phyloP scores from a whole-genome alignment of 139 green algal genomes.

The Chlamydomonas schloesseri region DNA sequence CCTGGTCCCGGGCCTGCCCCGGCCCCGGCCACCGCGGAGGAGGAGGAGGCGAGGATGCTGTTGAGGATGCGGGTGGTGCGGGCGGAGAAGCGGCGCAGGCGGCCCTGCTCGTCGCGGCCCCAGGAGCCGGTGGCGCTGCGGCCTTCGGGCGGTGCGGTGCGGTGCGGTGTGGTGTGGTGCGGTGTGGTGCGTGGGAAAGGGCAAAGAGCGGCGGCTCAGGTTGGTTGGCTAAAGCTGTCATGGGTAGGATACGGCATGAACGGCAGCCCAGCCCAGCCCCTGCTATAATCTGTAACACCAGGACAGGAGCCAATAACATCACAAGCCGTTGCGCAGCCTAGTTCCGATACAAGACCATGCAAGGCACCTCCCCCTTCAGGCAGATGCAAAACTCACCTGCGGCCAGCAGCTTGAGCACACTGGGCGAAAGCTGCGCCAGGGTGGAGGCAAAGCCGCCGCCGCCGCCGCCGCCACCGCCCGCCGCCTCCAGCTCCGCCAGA shows the following conservation, averaged over 20 bases:
- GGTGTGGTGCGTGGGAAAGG: too few species aligned
- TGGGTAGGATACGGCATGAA: too few species aligned
- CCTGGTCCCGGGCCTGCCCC: background rate
- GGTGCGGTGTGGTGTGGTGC: background rate
- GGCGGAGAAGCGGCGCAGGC: slow-evolving; percentile 34
- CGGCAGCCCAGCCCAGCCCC: too few species aligned
- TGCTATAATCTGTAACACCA: too few species aligned
- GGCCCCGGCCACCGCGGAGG: background rate
- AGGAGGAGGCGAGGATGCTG: slow-evolving; percentile 6
- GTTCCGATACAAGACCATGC: too few species aligned
- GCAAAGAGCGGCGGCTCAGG: too few species aligned
- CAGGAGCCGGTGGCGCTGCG: slow-evolving; percentile 1
- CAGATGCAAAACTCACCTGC: too few species aligned
- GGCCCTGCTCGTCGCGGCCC: slow-evolving; percentile 33
- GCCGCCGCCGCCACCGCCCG: background rate
- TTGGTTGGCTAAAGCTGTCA: too few species aligned
- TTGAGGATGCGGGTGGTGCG: slow-evolving; percentile 42
- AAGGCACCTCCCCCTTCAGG: too few species aligned
- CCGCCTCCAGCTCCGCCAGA: background rate
- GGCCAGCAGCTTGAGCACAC: slow-evolving; percentile 34
- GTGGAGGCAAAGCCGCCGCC: background rate
- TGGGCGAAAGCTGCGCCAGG: slow-evolving; percentile 27
- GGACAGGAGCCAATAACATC: too few species aligned
- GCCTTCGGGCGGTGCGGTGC: background rate
- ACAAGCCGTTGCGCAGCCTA: too few species aligned